These are phyloP conservation scores for Colletotrichum musae DNA, from an alignment of 2,329 filamentous ascomycete genomes.

Conservation along the genomic window DNA sequence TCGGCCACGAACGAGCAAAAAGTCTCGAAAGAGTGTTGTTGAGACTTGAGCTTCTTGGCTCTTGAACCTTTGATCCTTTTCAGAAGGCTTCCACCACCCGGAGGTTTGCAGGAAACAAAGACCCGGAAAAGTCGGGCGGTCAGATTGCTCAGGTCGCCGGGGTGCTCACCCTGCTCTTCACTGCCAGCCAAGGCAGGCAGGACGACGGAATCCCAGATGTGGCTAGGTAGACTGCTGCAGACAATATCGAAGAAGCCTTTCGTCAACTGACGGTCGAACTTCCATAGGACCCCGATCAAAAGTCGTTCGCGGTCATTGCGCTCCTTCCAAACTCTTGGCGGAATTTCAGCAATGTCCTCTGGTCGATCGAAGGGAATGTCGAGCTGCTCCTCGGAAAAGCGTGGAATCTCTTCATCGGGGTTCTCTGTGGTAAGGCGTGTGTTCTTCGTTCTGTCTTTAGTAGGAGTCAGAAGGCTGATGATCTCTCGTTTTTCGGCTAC, in stretches of 20 bases:
- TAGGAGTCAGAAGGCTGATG: conserved; percentile 35
- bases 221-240: conserved; percentile 18
- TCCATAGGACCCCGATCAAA: conserved; percentile 48
- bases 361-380: conserved; percentile 35
- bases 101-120: conserved; percentile 17
- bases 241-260: conserved; percentile 46
- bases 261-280: conserved; percentile 42
- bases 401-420: background rate
- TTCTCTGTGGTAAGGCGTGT: background rate
- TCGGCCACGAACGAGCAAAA: conserved; percentile 50
- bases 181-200: conserved; percentile 32
- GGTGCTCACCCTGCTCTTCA: background rate
- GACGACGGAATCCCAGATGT: conserved; percentile 50
- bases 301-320: conserved; percentile 45
- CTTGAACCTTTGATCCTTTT: conserved; percentile 43
- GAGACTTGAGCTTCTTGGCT: conserved; percentile 45
- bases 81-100: background rate
- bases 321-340: conserved; percentile 42
- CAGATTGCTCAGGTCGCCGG: conserved; percentile 7
- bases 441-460: conserved; percentile 11
- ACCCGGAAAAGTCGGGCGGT: conserved; percentile 37
- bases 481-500: background rate
- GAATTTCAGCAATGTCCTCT: conserved; percentile 33
- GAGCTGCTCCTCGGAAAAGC: conserved; percentile 13
- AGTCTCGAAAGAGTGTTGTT: conserved; percentile 45